Conservation (phyloP, 345 rosid genomes). For the Acer yangbiense region DNA sequence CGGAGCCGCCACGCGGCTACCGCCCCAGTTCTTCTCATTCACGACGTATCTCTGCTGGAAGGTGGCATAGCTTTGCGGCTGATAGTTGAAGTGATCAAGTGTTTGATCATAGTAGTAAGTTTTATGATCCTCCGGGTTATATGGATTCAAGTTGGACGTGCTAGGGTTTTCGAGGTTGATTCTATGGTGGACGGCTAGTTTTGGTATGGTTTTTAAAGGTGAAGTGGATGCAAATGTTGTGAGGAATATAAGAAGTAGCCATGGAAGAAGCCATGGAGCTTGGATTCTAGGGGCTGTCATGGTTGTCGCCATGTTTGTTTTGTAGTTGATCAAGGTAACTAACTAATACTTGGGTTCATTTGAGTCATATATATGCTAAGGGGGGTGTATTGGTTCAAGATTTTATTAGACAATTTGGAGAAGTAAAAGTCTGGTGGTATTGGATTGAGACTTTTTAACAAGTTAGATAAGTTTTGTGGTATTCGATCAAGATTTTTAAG, state of each 20-base stretch:
- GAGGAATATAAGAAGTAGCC: background rate
- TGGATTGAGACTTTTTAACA: too few species aligned
- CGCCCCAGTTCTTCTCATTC: conserved; percentile 27
- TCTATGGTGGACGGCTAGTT: background rate
- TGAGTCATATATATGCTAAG: too few species aligned
- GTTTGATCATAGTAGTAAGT: conserved; percentile 28
- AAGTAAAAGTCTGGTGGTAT: too few species aligned
- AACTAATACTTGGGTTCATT: background rate
- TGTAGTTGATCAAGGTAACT: background rate
- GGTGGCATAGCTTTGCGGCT: conserved; percentile 23
- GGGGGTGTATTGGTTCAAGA: too few species aligned
- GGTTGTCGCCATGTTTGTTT: background rate
- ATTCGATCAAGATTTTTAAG: too few species aligned
- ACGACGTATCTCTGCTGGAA: conserved; percentile 26
- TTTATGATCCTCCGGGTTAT: background rate
- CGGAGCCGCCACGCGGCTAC: conserved; percentile 6
- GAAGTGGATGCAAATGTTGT: background rate
- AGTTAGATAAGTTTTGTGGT: too few species aligned
- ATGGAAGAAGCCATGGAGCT: conserved; percentile 3
- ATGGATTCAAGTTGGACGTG: background rate
- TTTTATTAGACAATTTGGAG: too few species aligned
- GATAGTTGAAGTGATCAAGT: conserved; percentile 39
- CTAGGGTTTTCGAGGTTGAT: background rate
- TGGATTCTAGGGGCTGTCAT: background rate
- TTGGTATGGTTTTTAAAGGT: background rate